A percentile compares a stretch with the other conserved stretches of the same genome.
Evolutionary conservation across 345 rosid genomes (phyloP).

Genomic region (Noccaea caerulescens): DNA sequence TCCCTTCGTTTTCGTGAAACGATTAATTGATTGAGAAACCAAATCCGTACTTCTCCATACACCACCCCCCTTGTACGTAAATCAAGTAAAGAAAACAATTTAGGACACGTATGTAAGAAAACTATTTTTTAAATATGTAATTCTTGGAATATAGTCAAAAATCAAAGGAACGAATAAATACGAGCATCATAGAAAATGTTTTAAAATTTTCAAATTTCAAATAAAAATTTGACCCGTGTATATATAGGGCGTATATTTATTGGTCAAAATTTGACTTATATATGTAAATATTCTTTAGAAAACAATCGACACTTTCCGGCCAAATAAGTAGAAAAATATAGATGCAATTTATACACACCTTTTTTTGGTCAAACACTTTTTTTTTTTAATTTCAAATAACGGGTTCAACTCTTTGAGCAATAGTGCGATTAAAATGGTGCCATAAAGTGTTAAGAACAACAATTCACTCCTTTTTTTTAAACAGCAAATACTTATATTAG

Average conservation of each 20-base stretch:
- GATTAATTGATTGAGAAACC: constrained; percentile 18
- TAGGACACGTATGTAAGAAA: constrained; percentile 32
- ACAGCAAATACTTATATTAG: background rate
- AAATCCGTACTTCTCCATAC: constrained; percentile 25
- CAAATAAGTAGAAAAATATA: background rate
- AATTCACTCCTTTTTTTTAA: too few species aligned
- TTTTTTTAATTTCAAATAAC: background rate
- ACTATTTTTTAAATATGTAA: background rate
- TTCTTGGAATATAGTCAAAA: constrained; percentile 21
- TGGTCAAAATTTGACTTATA: constrained; percentile 28
- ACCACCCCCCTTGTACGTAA: constrained; percentile 13
- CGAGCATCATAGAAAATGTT: constrained; percentile 15
- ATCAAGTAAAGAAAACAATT: constrained; percentile 6
- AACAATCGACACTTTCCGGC: constrained; percentile 15
- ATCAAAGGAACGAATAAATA: constrained; percentile 6
- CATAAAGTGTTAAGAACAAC: background rate
- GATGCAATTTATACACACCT: background rate
- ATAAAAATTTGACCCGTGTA: constrained; percentile 18
- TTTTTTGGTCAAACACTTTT: background rate
- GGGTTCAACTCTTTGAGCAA: background rate
- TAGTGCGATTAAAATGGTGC: background rate
- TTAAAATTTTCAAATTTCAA: background rate
- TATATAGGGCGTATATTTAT: background rate
- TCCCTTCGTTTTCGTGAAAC: background rate
- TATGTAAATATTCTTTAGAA: constrained; percentile 17